phyloP scores from a whole-genome alignment of 2,329 filamentous ascomycete species.

The Seiridium cupressi region DNA sequence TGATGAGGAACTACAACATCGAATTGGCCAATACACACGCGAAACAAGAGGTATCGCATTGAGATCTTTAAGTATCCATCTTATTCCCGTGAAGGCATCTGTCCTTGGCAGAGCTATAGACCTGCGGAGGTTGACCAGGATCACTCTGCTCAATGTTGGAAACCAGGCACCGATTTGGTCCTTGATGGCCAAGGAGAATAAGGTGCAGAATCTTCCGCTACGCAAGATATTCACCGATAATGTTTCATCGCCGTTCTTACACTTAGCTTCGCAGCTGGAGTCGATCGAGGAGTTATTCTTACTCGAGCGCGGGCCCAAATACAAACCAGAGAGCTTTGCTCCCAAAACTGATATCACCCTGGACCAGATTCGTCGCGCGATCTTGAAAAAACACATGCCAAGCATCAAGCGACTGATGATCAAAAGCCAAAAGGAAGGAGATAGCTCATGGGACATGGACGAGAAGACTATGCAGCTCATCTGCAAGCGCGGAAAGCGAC shows the following conservation, averaged over 20 bases:
- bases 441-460: constrained; percentile 55
- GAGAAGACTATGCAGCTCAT: constrained; percentile 53
- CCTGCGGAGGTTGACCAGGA: constrained; percentile 49
- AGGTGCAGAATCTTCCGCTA: constrained; percentile 47
- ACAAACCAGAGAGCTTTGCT: constrained; percentile 52
- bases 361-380: constrained; percentile 55
- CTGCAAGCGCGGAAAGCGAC: constrained; percentile 43
- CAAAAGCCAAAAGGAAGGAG: constrained; percentile 47
- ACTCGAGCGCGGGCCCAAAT: constrained; percentile 50
- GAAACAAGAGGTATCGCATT: constrained; percentile 58
- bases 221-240: constrained; percentile 63
- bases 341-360: constrained; percentile 48
- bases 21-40: constrained; percentile 53
- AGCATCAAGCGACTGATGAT: constrained; percentile 58
- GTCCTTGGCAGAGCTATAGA: constrained; percentile 57
- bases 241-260: constrained; percentile 54
- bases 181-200: constrained; percentile 53
- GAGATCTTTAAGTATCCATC: constrained; percentile 51
- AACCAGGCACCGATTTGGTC: constrained; percentile 60
- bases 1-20: constrained; percentile 18
- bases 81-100: constrained; percentile 59
- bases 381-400: constrained; percentile 56
- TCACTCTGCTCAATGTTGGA: constrained; percentile 64
- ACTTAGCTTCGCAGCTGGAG: constrained; percentile 50
- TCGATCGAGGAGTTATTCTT: constrained; percentile 58